Percentiles rank a stretch among this genome's conserved stretches.
phyloP scores from a whole-genome alignment of 768 basidiomycete species.

The Dacryopinax primogenitus region DNA sequence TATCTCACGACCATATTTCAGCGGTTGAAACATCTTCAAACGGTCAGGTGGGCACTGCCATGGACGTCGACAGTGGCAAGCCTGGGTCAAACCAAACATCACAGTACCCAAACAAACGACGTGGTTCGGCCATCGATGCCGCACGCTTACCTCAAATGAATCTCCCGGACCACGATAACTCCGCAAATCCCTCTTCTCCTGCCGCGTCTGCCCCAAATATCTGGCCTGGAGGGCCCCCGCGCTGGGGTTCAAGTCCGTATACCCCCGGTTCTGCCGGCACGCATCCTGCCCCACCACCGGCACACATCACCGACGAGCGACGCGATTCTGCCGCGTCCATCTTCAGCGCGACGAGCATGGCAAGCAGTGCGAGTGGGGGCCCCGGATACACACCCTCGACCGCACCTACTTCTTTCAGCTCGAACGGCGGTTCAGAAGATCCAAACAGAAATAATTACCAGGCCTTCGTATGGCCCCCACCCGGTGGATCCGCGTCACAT shows the following conservation, averaged over 20 bases:
- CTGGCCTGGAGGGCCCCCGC: background rate
- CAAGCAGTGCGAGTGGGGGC: slow-evolving; percentile 2
- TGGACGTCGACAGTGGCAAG: slow-evolving; percentile 37
- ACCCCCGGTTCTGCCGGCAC: slow-evolving; percentile 19
- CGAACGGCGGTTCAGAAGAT: slow-evolving; percentile 26
- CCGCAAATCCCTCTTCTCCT: slow-evolving; percentile 46
- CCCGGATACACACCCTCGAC: slow-evolving; percentile 6
- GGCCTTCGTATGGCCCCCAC: background rate
- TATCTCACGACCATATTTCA: slow-evolving; percentile 41
- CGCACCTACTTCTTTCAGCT: slow-evolving; percentile 31
- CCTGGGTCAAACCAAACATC: slow-evolving; percentile 31
- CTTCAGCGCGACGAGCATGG: slow-evolving; percentile 19
- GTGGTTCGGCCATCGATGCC: slow-evolving; percentile 72
- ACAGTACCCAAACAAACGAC: slow-evolving; percentile 59
- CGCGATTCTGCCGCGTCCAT: slow-evolving; percentile 62
- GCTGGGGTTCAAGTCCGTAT: slow-evolving; percentile 2
- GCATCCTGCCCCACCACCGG: slow-evolving; percentile 17
- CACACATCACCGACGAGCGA: slow-evolving; percentile 49
- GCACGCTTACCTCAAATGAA: slow-evolving; percentile 61
- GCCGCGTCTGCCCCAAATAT: slow-evolving; percentile 14
- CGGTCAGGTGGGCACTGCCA: slow-evolving; percentile 41
- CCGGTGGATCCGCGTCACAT: background rate
- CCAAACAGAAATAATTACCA: slow-evolving; percentile 6
- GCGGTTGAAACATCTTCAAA: slow-evolving; percentile 4
- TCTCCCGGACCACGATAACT: slow-evolving; percentile 65